Conservation (phyloP, 2,329 filamentous ascomycete genomes). For the Parascedosporium putredinis region DNA sequence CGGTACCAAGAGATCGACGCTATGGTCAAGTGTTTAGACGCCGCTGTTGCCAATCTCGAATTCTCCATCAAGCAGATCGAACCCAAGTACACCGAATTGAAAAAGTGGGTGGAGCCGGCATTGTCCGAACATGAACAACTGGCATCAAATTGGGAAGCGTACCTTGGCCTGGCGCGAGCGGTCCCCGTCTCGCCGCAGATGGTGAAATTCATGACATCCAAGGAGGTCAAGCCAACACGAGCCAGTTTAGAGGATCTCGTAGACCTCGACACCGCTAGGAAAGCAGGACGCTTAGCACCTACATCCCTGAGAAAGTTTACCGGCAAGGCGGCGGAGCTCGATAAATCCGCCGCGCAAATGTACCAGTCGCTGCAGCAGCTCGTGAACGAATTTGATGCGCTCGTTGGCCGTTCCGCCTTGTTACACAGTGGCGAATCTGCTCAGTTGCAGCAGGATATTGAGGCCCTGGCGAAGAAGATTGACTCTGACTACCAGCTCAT, state of each 20-base stretch:
- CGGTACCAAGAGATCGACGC: slow-evolving; percentile 64
- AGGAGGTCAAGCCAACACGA: slow-evolving; percentile 32
- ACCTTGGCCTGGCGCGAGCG: slow-evolving; percentile 52
- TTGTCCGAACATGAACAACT: slow-evolving; percentile 58
- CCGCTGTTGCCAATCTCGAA: slow-evolving; percentile 77
- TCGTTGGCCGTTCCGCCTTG: slow-evolving; percentile 42
- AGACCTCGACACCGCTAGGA: slow-evolving; percentile 60
- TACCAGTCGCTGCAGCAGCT: slow-evolving; percentile 51
- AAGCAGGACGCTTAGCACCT: slow-evolving; percentile 56
- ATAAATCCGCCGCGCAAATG: slow-evolving; percentile 49
- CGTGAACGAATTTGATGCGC: slow-evolving; percentile 52
- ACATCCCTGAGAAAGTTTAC: slow-evolving; percentile 49
- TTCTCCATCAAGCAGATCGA: slow-evolving; percentile 62
- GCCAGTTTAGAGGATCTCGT: slow-evolving; percentile 65
- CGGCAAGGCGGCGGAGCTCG: slow-evolving; percentile 48
- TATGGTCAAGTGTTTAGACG: slow-evolving; percentile 69
- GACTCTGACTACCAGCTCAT: slow-evolving; percentile 75
- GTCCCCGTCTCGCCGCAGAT: slow-evolving; percentile 58
- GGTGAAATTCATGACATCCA: slow-evolving; percentile 51
- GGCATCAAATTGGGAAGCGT: slow-evolving; percentile 55
- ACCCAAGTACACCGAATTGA: slow-evolving; percentile 59
- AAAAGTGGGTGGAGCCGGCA: slow-evolving; percentile 58
- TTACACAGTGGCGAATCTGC: slow-evolving; percentile 52
- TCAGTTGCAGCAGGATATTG: slow-evolving; percentile 72
- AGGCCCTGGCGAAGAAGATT: slow-evolving; percentile 77